phyloP scores from a whole-genome alignment of 805 yeast species.

The Metschnikowia continentalis region DNA sequence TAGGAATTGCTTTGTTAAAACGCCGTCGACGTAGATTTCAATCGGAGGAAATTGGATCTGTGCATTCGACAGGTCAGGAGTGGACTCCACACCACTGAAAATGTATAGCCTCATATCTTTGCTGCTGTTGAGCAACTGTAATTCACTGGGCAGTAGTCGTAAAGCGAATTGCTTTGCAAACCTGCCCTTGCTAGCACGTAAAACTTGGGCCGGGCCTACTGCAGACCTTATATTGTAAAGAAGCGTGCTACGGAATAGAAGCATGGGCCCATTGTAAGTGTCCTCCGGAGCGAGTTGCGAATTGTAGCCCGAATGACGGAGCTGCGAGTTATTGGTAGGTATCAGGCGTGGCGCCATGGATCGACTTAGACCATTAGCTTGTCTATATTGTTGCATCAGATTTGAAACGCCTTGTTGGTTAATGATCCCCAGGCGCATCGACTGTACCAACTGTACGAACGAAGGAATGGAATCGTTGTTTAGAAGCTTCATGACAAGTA shows the following conservation, averaged over 20 bases:
- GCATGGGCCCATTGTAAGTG: conserved; percentile 32
- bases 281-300: not conserved
- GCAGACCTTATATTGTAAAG: conserved; percentile 49
- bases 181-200: conserved; percentile 44
- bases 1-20: conserved; percentile 35
- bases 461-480: conserved; percentile 35
- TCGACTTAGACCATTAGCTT: not conserved
- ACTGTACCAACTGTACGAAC: conserved; percentile 26
- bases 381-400: conserved; percentile 8
- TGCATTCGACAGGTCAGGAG: conserved; percentile 23
- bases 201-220: conserved; percentile 44
- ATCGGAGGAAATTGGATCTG: conserved; percentile 68
- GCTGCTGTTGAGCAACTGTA: conserved; percentile 24
- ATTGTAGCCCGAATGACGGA: not conserved
- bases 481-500: conserved; percentile 38
- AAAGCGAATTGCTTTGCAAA: conserved; percentile 35
- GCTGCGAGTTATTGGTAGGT: not conserved
- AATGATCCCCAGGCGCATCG: conserved; percentile 28
- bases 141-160: conserved; percentile 41
- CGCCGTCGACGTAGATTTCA: conserved; percentile 60
- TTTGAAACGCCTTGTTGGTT: conserved; percentile 3
- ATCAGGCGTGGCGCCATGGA: not conserved
- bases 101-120: conserved; percentile 40
- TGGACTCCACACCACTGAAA: conserved; percentile 46
- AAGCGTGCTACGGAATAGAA: conserved; percentile 49